A percentile compares a stretch with the other conserved stretches of the same genome.
Evolutionary conservation across 2,329 filamentous ascomycete species (phyloP).

Genomic region (Mariannaea elegans): DNA sequence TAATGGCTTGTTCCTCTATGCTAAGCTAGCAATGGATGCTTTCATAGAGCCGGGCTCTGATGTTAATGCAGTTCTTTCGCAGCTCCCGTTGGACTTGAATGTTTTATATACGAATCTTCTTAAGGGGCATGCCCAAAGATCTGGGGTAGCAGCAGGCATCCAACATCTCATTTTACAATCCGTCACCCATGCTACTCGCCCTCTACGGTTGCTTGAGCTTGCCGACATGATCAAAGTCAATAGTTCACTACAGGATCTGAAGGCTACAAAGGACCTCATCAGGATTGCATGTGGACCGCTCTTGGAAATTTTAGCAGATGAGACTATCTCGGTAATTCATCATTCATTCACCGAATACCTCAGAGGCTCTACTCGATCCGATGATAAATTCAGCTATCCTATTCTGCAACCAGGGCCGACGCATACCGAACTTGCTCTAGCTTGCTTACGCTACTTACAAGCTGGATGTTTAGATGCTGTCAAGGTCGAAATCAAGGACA

Average conservation of each 20-base stretch:
- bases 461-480: slow-evolving; percentile 15
- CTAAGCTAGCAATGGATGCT: slow-evolving; percentile 38
- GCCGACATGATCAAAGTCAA: slow-evolving; percentile 34
- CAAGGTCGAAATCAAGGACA: neutral
- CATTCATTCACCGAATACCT: slow-evolving; percentile 60
- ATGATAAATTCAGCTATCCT: neutral
- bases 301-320: slow-evolving; percentile 55
- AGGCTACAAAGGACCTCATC: slow-evolving; percentile 48
- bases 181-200: slow-evolving; percentile 52
- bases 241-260: slow-evolving; percentile 23
- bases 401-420: neutral
- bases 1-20: slow-evolving; percentile 20
- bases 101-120: slow-evolving; percentile 20
- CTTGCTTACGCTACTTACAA: slow-evolving; percentile 22
- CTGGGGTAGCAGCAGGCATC: slow-evolving; percentile 41
- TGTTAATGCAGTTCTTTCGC: neutral
- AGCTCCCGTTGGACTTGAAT: slow-evolving; percentile 10
- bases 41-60: neutral
- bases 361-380: neutral
- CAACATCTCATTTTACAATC: slow-evolving; percentile 51
- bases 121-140: slow-evolving; percentile 28
- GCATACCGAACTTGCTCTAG: slow-evolving; percentile 3
- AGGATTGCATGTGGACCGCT: slow-evolving; percentile 54
- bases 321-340: slow-evolving; percentile 55
- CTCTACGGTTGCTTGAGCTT: slow-evolving; percentile 54